These are phyloP conservation scores for Lichtheimia ramosa DNA, from an alignment of 371 early-diverging fungal genomes.

Conservation along the genomic window DNA sequence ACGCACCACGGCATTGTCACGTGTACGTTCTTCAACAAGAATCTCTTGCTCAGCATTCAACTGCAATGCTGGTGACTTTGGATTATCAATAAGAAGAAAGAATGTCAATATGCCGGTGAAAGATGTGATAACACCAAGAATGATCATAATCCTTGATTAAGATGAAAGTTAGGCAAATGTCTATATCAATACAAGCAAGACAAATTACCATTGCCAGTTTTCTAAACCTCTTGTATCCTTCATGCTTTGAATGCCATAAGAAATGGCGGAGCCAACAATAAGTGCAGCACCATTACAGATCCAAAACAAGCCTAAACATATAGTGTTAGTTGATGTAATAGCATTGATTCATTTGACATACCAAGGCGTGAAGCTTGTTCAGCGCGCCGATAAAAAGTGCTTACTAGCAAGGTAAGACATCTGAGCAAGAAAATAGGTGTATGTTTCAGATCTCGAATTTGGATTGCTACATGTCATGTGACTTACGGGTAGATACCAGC, in stretches of 20 bases:
- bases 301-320: conserved; percentile 33
- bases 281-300: conserved; percentile 51
- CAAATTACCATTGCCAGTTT: conserved; percentile 58
- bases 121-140: conserved; percentile 28
- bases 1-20: conserved; percentile 37
- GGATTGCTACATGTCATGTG: no score
- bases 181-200: background rate
- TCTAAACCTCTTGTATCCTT: conserved; percentile 30
- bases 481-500: conserved; percentile 24
- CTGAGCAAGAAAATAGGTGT: conserved; percentile 22
- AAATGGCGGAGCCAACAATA: conserved; percentile 60
- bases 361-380: conserved; percentile 32
- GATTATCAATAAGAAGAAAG: conserved; percentile 38
- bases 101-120: conserved; percentile 23
- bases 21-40: conserved; percentile 35
- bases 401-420: conserved; percentile 20
- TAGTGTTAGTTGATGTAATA: background rate
- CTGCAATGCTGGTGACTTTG: conserved; percentile 23
- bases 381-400: conserved; percentile 25
- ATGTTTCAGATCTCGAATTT: conserved; percentile 5
- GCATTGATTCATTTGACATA: no score
- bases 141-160: conserved; percentile 40
- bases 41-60: conserved; percentile 39
- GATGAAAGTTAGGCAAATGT: background rate
- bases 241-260: conserved; percentile 59